These are phyloP conservation scores for Plasmodium vivax DNA, from an alignment of 169 alveolate species.

Conservation along the genomic window DNA sequence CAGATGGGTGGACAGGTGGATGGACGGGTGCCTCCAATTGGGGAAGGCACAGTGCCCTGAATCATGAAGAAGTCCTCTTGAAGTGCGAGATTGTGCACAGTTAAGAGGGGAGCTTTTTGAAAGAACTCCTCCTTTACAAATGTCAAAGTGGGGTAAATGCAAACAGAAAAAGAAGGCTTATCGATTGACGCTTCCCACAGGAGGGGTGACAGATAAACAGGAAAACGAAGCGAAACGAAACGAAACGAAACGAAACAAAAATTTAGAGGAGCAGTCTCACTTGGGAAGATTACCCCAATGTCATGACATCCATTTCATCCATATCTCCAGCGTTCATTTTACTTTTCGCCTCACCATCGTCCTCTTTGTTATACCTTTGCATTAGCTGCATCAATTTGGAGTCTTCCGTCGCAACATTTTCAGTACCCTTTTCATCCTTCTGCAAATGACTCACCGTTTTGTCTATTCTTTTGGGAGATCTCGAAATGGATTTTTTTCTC, in stretches of 20 bases:
- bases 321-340: slow-evolving; percentile 6
- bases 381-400: slow-evolving; percentile 38
- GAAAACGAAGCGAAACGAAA: not conserved
- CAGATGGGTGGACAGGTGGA: not conserved
- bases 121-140: not conserved
- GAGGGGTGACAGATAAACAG: not conserved
- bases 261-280: not conserved
- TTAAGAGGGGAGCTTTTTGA: not conserved
- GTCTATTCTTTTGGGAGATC: slow-evolving; percentile 64
- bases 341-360: not conserved
- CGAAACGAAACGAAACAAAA: not conserved
- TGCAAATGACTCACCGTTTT: slow-evolving; percentile 3
- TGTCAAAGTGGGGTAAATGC: not conserved
- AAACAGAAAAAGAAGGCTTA: not conserved
- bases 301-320: slow-evolving; percentile 72
- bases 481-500: slow-evolving; percentile 17
- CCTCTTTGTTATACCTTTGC: slow-evolving; percentile 48
- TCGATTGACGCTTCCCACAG: not conserved
- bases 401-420: slow-evolving; percentile 26
- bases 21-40: not conserved
- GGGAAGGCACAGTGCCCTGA: not conserved
- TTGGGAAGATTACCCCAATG: slow-evolving; percentile 12
- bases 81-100: not conserved
- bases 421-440: slow-evolving; percentile 19
- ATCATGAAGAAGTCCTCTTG: not conserved